A percentile compares a stretch with the other conserved stretches of the same genome.
Evolutionary conservation across 176 grass and related monocot genomes (phyloP).

Genomic region (Dendrocalamus sinicus): DNA sequence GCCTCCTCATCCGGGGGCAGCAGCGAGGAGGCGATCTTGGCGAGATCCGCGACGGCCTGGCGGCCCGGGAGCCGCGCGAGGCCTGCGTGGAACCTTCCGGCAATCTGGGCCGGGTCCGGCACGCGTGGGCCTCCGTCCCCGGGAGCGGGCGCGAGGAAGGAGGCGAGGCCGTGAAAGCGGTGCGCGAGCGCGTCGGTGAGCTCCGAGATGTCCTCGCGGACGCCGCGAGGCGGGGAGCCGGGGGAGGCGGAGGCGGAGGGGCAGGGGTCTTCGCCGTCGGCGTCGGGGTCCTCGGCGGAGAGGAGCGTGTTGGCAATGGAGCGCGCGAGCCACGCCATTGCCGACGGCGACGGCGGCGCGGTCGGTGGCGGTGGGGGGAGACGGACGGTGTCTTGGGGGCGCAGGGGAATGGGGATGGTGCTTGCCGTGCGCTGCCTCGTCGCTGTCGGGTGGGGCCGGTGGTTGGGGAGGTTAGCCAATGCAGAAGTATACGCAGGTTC

Average conservation of each 20-base stretch:
- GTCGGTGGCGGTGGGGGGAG: background rate
- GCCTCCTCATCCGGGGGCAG: conserved; percentile 57
- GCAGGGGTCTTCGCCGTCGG: background rate
- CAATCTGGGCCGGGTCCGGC: conserved; percentile 70
- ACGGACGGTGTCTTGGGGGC: background rate
- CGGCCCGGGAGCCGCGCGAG: conserved; percentile 74
- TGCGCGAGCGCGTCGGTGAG: conserved; percentile 67
- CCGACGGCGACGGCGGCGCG: conserved; percentile 28
- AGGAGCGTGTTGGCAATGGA: conserved; percentile 72
- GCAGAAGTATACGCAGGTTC: no score
- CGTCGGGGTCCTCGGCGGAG: conserved; percentile 6
- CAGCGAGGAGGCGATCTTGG: conserved; percentile 79
- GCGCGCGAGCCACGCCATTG: conserved; percentile 90
- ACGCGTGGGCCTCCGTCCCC: background rate
- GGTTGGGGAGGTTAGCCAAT: background rate
- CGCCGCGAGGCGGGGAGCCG: conserved; percentile 60
- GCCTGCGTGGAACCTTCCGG: conserved; percentile 68
- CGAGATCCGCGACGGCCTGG: conserved; percentile 82
- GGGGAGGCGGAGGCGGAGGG: conserved; percentile 9
- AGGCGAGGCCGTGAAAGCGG: conserved; percentile 78
- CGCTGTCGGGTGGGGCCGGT: background rate
- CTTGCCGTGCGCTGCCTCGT: background rate
- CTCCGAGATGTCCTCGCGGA: conserved; percentile 89
- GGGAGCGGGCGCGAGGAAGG: conserved; percentile 63
- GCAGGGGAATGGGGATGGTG: no score